Evolutionary conservation across 495 filamentous ascomycete species (phyloP).

Genomic region (Penicillium macrosclerotiorum): DNA sequence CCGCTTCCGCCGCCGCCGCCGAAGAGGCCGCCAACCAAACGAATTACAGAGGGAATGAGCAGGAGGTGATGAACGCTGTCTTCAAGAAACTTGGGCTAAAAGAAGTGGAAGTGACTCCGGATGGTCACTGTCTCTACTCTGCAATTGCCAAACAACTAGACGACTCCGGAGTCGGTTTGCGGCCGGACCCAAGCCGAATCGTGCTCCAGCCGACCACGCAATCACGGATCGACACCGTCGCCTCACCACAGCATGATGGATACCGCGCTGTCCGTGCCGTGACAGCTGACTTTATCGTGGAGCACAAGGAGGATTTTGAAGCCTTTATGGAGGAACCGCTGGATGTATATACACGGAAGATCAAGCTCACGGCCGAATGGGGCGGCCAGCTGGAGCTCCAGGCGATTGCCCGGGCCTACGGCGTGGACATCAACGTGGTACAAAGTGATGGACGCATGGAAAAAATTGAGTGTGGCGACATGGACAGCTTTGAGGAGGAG

Average conservation of each 20-base stretch:
- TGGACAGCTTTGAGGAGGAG: conserved; percentile 45
- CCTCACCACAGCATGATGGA: conserved; percentile 40
- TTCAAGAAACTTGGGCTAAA: conserved; percentile 61
- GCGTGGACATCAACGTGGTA: conserved; percentile 78
- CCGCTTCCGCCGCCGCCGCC: conserved; percentile 61
- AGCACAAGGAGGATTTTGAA: conserved; percentile 59
- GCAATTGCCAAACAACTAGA: conserved; percentile 83
- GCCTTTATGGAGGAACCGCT: conserved; percentile 83
- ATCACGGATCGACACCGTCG: conserved; percentile 44
- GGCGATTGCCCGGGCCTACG: conserved; percentile 80
- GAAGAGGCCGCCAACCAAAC: conserved; percentile 72
- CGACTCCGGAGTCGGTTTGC: conserved; percentile 41
- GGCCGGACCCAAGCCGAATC: conserved; percentile 44
- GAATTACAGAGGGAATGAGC: conserved; percentile 71
- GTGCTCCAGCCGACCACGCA: conserved; percentile 34
- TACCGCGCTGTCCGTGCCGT: conserved; percentile 49
- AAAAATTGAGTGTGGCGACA: conserved; percentile 59
- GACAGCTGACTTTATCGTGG: conserved; percentile 54
- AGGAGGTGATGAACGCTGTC: conserved; percentile 60
- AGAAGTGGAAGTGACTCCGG: conserved; percentile 79
- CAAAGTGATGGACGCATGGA: conserved; percentile 78
- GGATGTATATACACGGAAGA: conserved; percentile 67
- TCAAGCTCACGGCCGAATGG: conserved; percentile 92
- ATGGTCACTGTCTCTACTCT: conserved; percentile 95
- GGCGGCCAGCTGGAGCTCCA: conserved; percentile 87